Evolutionary conservation across 768 basidiomycete species (phyloP), one percentile per base, ranked within the genome.

Genomic region (Hydnum rufescens): DNA sequence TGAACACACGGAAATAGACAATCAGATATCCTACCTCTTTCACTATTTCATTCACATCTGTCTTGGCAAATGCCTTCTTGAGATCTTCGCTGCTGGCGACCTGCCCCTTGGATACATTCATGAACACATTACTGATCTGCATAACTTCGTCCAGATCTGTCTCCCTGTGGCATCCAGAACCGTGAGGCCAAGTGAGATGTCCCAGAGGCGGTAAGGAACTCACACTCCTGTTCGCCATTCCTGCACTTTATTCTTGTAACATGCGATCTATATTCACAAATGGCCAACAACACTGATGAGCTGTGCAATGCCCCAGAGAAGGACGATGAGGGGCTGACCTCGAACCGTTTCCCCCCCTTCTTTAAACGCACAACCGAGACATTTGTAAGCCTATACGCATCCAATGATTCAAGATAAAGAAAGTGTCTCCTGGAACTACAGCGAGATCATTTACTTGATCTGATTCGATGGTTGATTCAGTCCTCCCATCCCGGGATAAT

Each of bases 191-290:
- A 32, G 32, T 43, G 36, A 25, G 25, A 53, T 32, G n/a, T 43
- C 29, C 31, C 4, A 4, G 13, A 19, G 8, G 53, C 19, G 28
- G 8, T 18, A 31, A 56, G 19, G 16, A 19, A 16, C 32, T 63
- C 65, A 87, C 80, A 93, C 83, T 56, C 90, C 90, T 54, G 75
- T 87, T 54, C 95, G 71, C 77, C 81, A 99, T 64, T 95, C 92
- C 59, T 92, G 87, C 26, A 99, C 95, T 67, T 96, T 96, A 67
- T 99, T 99, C 72, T 96, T 93, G 71, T 97, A 99, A 66, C 90
- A 95, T 32, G 95, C 93, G 60, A 99, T 84, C 93, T 82, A 57
- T 26, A 16, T 5, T 26, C 51, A 42, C 2, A 29, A 6, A n/a
- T 39, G 23, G 26, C n/a, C 16, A 28, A 49, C 23, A 49, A 51